Conservation (phyloP, 805 yeast species). For the Jamesozyma spencerorum region DNA sequence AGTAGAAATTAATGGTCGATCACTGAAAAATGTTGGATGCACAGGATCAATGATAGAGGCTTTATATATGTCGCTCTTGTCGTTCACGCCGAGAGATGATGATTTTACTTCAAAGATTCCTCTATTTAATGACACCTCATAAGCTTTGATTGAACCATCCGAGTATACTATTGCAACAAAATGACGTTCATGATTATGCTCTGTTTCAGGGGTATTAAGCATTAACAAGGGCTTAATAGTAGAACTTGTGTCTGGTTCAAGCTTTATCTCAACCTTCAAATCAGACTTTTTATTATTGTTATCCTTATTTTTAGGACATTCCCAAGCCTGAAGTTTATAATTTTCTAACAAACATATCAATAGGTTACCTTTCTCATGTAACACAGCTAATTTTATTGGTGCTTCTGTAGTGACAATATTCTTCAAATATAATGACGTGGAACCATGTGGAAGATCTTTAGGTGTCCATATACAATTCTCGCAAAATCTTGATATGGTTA, state of each 20-base stretch:
- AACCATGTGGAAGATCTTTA: slow-evolving; percentile 21
- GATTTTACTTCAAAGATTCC: slow-evolving; percentile 31
- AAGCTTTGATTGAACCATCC: slow-evolving; percentile 20
- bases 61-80: slow-evolving; percentile 32
- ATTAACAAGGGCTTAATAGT: slow-evolving; percentile 22
- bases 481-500: slow-evolving; percentile 49
- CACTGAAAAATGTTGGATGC: slow-evolving; percentile 29
- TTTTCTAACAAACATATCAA: slow-evolving; percentile 39
- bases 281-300: slow-evolving; percentile 15
- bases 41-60: slow-evolving; percentile 63
- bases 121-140: slow-evolving; percentile 22
- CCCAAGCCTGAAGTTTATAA: slow-evolving; percentile 47
- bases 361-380: slow-evolving; percentile 39
- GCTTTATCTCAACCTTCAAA: slow-evolving; percentile 11
- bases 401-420: slow-evolving; percentile 37
- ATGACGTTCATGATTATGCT: slow-evolving; percentile 30
- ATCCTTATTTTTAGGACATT: slow-evolving; percentile 34
- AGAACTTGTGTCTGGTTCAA: slow-evolving; percentile 1
- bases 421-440: slow-evolving; percentile 32
- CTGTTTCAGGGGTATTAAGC: slow-evolving; percentile 30
- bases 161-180: slow-evolving; percentile 45
- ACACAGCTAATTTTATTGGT: slow-evolving; percentile 40
- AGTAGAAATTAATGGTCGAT: slow-evolving; percentile 43
- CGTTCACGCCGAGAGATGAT: slow-evolving; percentile 12
- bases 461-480: slow-evolving; percentile 55